A percentile compares a stretch with the other conserved stretches of the same genome.
phyloP scores from a whole-genome alignment of 805 yeast genomes.

The Saturnispora saitoi region DNA sequence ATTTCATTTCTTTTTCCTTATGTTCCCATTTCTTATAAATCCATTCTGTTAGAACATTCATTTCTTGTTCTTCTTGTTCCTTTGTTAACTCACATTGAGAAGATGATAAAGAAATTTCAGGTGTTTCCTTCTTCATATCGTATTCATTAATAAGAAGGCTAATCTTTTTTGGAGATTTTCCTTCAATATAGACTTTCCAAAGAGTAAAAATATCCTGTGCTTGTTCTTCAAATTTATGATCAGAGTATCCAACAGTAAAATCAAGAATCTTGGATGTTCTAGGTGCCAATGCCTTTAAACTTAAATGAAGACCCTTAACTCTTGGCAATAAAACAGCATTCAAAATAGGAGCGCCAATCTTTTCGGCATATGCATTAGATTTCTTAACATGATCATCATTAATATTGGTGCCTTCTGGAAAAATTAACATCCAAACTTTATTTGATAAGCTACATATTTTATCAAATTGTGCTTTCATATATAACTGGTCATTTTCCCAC shows the following conservation, averaged over 20 bases:
- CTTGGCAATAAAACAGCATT: conserved; percentile 63
- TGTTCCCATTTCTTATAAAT: conserved; percentile 60
- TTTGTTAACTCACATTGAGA: conserved; percentile 33
- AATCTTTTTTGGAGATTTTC: conserved; percentile 62
- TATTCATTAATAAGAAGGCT: conserved; percentile 57
- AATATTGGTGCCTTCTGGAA: conserved; percentile 93
- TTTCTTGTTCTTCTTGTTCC: conserved; percentile 32
- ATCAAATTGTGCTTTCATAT: conserved; percentile 46
- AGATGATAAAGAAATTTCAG: conserved; percentile 32
- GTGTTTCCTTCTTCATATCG: conserved; percentile 27
- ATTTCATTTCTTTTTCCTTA: conserved; percentile 67
- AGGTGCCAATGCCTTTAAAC: conserved; percentile 46
- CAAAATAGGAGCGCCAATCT: conserved; percentile 40
- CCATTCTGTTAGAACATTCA: conserved; percentile 64
- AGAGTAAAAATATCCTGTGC: conserved; percentile 76
- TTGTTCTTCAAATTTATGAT: conserved; percentile 49
- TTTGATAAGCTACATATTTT: conserved; percentile 33
- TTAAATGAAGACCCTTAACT: conserved; percentile 65
- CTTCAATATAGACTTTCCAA: conserved; percentile 52
- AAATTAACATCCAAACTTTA: conserved; percentile 59
- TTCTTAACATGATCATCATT: conserved; percentile 54
- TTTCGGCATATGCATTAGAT: conserved; percentile 49
- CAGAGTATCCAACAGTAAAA: conserved; percentile 75
- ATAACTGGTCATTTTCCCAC: conserved; percentile 70
- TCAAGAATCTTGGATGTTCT: conserved; percentile 63